Percentiles rank a stretch among this genome's conserved stretches.
Conservation (phyloP, 2,329 filamentous ascomycete species). For the Aspergillus sp. region DNA sequence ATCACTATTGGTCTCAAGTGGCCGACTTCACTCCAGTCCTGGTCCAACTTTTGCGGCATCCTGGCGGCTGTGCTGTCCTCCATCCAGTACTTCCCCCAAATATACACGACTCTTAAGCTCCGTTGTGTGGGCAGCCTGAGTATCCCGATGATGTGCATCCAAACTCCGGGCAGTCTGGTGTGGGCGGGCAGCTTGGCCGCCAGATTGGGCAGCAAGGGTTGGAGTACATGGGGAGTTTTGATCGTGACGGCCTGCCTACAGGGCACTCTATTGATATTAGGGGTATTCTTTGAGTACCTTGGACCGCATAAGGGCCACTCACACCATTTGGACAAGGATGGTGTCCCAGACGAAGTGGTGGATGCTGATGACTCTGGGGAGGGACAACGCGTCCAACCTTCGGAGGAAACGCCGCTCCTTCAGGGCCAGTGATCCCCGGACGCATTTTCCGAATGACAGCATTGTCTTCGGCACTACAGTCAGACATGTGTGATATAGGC, state of each 20-base stretch:
- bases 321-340: constrained; percentile 21
- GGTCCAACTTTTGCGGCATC: constrained; percentile 84
- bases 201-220: constrained; percentile 76
- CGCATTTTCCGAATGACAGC: too few relatives aligned
- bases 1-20: constrained; percentile 64
- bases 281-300: constrained; percentile 64
- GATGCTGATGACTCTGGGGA: constrained; percentile 11
- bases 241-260: constrained; percentile 84
- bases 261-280: constrained; percentile 76
- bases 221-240: constrained; percentile 95
- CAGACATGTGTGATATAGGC: not conserved
- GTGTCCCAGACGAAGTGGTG: constrained; percentile 5
- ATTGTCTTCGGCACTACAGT: not conserved
- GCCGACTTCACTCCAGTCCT: constrained; percentile 65
- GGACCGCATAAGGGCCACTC: constrained; percentile 45
- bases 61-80: constrained; percentile 75
- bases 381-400: constrained; percentile 20
- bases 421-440: constrained; percentile 23
- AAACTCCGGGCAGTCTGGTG: constrained; percentile 87
- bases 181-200: constrained; percentile 83
- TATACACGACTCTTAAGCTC: constrained; percentile 83
- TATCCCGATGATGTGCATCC: constrained; percentile 97
- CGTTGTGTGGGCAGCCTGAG: constrained; percentile 88
- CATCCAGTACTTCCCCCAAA: constrained; percentile 93
- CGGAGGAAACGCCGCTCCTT: constrained; percentile 37